A percentile compares a stretch with the other conserved stretches of the same genome.
phyloP scores from a whole-genome alignment of 1,139 yeast genomes.

The Yarrowia galli region DNA sequence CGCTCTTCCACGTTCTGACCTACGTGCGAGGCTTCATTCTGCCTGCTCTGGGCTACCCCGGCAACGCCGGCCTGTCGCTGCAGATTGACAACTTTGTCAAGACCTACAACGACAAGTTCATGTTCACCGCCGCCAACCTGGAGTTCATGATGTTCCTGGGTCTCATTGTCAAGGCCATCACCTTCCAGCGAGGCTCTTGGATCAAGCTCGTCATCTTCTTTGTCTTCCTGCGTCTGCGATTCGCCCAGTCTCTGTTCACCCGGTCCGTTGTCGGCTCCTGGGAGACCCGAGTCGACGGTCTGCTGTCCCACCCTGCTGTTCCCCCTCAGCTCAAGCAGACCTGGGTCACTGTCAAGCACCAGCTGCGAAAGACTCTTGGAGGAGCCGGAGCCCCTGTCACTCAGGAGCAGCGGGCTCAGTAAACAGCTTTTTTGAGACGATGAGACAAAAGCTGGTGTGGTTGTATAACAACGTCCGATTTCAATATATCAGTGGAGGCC shows the following conservation, averaged over 20 bases:
- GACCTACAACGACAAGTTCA: conserved; percentile 70
- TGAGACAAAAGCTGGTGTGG: too few species aligned
- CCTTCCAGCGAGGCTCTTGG: conserved; percentile 72
- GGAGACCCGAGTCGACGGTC: conserved; percentile 75
- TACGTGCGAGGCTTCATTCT: conserved; percentile 70
- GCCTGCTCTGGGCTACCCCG: conserved; percentile 65
- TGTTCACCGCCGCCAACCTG: conserved; percentile 72
- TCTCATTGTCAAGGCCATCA: conserved; percentile 56
- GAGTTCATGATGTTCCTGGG: conserved; percentile 65
- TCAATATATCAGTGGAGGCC: too few species aligned
- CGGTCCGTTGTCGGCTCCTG: conserved; percentile 72
- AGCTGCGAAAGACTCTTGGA: conserved; percentile 53
- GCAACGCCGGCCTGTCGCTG: conserved; percentile 54
- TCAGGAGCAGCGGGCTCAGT: conserved; percentile 34
- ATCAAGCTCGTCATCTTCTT: conserved; percentile 64
- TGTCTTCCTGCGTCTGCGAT: conserved; percentile 77
- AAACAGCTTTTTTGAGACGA: not conserved
- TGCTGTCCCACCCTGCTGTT: conserved; percentile 62
- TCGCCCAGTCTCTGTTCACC: conserved; percentile 76
- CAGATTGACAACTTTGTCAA: conserved; percentile 63
- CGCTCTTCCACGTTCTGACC: conserved; percentile 74
- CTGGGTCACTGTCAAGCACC: conserved; percentile 67
- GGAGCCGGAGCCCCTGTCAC: conserved; percentile 36
- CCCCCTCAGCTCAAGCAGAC: conserved; percentile 65
- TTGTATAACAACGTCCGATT: not conserved